Conservation (phyloP, 495 filamentous ascomycete genomes). For the Neurospora africana region DNA sequence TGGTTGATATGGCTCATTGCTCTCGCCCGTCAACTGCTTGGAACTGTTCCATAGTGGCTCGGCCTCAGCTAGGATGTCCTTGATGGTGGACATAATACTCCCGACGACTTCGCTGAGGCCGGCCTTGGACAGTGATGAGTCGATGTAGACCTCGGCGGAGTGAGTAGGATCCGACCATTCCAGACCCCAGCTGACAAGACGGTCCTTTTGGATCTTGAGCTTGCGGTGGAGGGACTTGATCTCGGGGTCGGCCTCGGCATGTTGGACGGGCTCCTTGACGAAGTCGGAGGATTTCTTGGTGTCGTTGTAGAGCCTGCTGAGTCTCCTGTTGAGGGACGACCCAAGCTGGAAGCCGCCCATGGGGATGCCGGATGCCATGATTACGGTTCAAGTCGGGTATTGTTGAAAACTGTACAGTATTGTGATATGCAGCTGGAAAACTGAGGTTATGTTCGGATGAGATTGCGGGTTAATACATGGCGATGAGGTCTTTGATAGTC, state of each 20-base stretch:
- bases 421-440: neutral
- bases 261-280: slow-evolving; percentile 59
- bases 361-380: slow-evolving; percentile 40
- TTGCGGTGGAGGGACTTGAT: slow-evolving; percentile 46
- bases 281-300: slow-evolving; percentile 83
- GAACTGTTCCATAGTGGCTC: slow-evolving; percentile 61
- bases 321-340: slow-evolving; percentile 50
- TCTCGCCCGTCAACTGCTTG: slow-evolving; percentile 32
- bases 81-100: slow-evolving; percentile 82
- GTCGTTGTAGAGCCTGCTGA: slow-evolving; percentile 86
- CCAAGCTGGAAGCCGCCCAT: slow-evolving; percentile 33
- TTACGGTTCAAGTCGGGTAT: neutral
- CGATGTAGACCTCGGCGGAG: slow-evolving; percentile 57
- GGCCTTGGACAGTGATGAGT: slow-evolving; percentile 72
- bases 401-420: neutral
- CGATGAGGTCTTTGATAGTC: neutral
- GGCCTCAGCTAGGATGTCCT: slow-evolving; percentile 75
- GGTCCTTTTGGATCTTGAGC: slow-evolving; percentile 56
- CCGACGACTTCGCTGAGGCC: slow-evolving; percentile 79
- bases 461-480: neutral
- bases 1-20: slow-evolving; percentile 24
- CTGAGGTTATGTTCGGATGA: neutral
- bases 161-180: slow-evolving; percentile 72
- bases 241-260: slow-evolving; percentile 42
- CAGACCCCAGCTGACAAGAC: slow-evolving; percentile 78